Evolutionary conservation across 2,329 filamentous ascomycete species (phyloP).

Genomic region (Fusarium continuum): DNA sequence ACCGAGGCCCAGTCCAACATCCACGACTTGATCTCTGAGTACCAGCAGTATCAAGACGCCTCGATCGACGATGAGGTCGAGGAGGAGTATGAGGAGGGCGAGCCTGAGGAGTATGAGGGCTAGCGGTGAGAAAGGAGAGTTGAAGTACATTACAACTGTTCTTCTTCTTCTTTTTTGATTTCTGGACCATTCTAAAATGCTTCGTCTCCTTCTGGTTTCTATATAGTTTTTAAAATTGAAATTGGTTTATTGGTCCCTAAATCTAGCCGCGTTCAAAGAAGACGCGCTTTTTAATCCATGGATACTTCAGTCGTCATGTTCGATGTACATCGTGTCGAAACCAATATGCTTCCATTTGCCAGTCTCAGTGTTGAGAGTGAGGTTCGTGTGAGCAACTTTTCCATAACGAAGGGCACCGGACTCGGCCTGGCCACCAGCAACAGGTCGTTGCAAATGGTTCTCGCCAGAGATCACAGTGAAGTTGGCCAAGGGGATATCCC

Average conservation of each 20-base stretch:
- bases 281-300: background rate
- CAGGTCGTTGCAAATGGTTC: conserved; percentile 62
- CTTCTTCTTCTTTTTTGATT: conserved; percentile 16
- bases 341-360: conserved; percentile 18
- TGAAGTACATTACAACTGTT: conserved; percentile 16
- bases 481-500: conserved; percentile 74
- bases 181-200: conserved; percentile 12
- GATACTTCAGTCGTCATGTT: background rate
- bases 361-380: conserved; percentile 30
- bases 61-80: conserved; percentile 93
- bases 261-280: conserved; percentile 19
- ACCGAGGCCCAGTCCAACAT: conserved; percentile 99
- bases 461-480: conserved; percentile 72
- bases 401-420: conserved; percentile 65
- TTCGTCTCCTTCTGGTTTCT: conserved; percentile 15
- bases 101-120: conserved; percentile 26
- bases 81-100: conserved; percentile 71
- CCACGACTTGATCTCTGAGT: conserved; percentile 99
- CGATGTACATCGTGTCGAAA: conserved; percentile 26
- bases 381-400: conserved; percentile 48
- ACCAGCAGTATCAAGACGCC: conserved; percentile 99
- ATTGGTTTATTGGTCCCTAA: conserved; percentile 19
- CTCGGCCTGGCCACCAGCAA: conserved; percentile 57
- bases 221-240: conserved; percentile 28
- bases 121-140: conserved; percentile 2